Evolutionary conservation across 2,329 filamentous ascomycete genomes (phyloP), one percentile per base, ranked within the genome.

Genomic region (Colletotrichum salicis): DNA sequence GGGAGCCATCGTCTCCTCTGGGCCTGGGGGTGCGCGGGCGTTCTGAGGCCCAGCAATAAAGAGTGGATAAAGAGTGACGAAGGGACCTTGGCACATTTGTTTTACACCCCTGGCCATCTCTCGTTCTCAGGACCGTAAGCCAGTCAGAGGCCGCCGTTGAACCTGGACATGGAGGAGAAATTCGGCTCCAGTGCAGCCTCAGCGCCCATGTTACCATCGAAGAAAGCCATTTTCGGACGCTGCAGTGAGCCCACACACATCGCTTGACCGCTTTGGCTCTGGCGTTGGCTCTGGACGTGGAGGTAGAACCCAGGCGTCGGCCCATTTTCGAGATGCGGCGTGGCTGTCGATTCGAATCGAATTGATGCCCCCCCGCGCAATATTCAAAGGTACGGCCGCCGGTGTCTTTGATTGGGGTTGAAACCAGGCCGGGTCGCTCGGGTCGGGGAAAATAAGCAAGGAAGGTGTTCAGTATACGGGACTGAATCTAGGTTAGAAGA

Each of bases 221-320:
- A 54, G 48, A 55, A 69, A 64, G 54, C 65, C 65, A 64, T 52
- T 59, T 62, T 58, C 22, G 60, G 37, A 64, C 52, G 37, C 45
- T 57, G 51, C 59, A 64, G 11, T 67, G 41, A 27, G 54, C 27
- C 62, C 48, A 60, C 62, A 48, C 63, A 61, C 51, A 54, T 57
- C 48, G 35, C 56, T 56, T 71, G 68, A 71, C 59, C 64, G 64
- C 69, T 69, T 71, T 63, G 65, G 64, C 59, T 63, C 12, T 68
- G 64, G 66, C 51, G 45, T 29, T 45, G 58, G 54, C 41, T 59
- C 11, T 52, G 29, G 59, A 52, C 27, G n/a, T 52, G 57, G 45
- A 55, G 65, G 57, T n/a, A 58, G 64, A 59, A 71, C 54, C 69
- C 54, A 57, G 64, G 64, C 64, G 52, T 24, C 62, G 64, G 54